Conservation (phyloP, 2,329 filamentous ascomycete genomes). For the Alternaria novae-zelandiae region DNA sequence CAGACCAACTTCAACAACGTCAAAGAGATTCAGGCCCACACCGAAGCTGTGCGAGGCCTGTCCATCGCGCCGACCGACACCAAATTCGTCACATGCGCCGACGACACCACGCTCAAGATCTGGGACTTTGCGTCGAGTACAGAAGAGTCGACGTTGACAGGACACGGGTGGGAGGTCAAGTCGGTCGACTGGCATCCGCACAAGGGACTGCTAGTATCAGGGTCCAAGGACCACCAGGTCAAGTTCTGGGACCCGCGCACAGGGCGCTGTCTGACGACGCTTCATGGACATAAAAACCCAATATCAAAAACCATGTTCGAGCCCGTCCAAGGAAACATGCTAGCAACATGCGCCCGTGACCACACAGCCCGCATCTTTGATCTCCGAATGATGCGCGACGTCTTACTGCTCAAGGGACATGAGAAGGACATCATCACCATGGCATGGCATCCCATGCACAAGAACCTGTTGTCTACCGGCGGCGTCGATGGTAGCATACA, state of each 20-base stretch:
- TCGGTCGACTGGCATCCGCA: constrained; percentile 97
- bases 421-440: constrained; percentile 95
- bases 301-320: constrained; percentile 94
- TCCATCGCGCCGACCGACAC: constrained; percentile 92
- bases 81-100: constrained; percentile 95
- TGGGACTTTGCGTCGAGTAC: constrained; percentile 91
- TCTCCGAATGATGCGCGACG: constrained; percentile 97
- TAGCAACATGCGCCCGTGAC: constrained; percentile 92
- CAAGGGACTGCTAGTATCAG: constrained; percentile 91
- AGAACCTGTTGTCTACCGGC: constrained; percentile 86
- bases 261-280: constrained; percentile 85
- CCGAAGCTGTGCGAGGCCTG: constrained; percentile 86
- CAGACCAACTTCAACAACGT: constrained; percentile 99
- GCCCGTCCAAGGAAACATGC: constrained; percentile 78
- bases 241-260: constrained; percentile 98
- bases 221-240: constrained; percentile 95
- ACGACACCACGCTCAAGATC: constrained; percentile 92
- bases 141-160: constrained; percentile 82
- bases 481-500: constrained; percentile 88
- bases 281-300: constrained; percentile 97
- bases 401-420: constrained; percentile 89
- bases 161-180: constrained; percentile 98
- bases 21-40: constrained; percentile 89
- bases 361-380: constrained; percentile 94
- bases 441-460: constrained; percentile 91